phyloP scores from a whole-genome alignment of 164 flowering plant genomes.

The Annona cherimola region DNA sequence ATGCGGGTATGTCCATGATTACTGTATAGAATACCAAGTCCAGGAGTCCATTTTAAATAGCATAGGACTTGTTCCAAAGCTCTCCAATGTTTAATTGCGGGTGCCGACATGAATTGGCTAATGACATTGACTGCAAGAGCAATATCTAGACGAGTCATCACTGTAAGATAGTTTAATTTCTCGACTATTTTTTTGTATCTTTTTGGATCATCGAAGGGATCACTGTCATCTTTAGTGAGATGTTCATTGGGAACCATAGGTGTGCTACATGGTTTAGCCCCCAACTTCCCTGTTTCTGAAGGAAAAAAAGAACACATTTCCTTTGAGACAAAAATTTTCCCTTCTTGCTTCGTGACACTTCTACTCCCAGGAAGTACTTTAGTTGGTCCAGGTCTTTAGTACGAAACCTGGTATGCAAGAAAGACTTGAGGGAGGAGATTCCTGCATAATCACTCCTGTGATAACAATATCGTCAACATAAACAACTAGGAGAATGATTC shows the following conservation, averaged over 20 bases:
- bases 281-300: not conserved
- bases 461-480: not conserved
- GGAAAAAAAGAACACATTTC: not conserved
- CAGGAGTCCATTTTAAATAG: not conserved
- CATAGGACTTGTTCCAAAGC: not conserved
- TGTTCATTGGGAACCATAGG: no score
- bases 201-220: no score
- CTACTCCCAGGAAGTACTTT: not conserved
- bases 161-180: no score
- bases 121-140: no score
- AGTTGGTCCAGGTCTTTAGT: not conserved
- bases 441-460: not conserved
- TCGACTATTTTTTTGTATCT: no score
- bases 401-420: no score
- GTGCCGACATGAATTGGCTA: no score
- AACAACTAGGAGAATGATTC: not conserved
- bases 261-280: not conserved
- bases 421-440: not conserved
- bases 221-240: no score
- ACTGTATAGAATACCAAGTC: not conserved
- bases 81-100: no score
- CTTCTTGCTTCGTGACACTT: not conserved
- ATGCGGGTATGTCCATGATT: not conserved
- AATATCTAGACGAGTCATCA: no score
- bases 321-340: not conserved